Percentiles rank a stretch among this genome's conserved stretches.
phyloP scores from a whole-genome alignment of 768 basidiomycete species.

The Xanthoconium stramineum region DNA sequence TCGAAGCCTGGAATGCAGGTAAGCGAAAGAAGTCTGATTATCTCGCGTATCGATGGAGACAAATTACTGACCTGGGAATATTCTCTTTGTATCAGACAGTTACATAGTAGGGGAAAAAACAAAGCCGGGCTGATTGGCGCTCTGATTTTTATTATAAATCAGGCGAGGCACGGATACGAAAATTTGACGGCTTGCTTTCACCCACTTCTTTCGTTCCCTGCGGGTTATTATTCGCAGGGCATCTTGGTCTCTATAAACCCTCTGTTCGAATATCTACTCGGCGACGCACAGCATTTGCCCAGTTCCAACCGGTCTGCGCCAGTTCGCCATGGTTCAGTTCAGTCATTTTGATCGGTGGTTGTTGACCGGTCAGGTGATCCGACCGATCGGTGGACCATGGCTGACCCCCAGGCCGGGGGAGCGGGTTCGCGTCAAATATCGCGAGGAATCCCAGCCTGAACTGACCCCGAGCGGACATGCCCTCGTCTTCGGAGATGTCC shows the following conservation, averaged over 20 bases:
- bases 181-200: background rate
- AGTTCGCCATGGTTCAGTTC: background rate
- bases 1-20: slow-evolving; percentile 1
- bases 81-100: background rate
- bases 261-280: background rate
- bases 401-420: no score
- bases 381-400: no score
- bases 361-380: background rate
- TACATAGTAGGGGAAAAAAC: background rate
- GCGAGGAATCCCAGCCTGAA: background rate
- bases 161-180: no score
- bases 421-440: background rate
- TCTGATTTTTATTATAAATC: background rate
- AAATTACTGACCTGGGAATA: background rate
- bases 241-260: background rate
- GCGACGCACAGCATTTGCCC: background rate
- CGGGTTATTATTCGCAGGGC: no score
- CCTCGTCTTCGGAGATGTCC: background rate
- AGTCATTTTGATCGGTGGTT: background rate
- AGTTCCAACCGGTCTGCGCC: background rate
- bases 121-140: background rate
- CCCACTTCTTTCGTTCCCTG: background rate
- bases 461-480: background rate
- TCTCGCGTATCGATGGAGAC: background rate
- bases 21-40: slow-evolving; percentile 4